A percentile compares a stretch with the other conserved stretches of the same genome.
Evolutionary conservation across 1,139 yeast genomes (phyloP).

Genomic region (Wickerhamomyces sp.): DNA sequence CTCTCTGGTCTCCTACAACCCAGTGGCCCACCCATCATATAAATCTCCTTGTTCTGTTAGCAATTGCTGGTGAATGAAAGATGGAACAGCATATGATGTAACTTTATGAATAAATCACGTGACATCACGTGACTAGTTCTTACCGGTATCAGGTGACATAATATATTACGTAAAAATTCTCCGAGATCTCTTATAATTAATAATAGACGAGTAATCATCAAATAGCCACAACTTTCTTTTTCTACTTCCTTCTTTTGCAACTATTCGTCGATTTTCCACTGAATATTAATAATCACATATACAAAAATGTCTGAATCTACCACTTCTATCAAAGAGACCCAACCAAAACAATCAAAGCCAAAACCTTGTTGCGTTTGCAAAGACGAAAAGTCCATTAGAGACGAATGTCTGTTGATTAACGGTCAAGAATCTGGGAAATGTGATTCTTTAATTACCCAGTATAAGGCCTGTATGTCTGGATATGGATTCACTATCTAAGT

Average conservation of each 20-base stretch:
- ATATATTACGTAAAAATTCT: too few species aligned
- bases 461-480: conserved; percentile 88
- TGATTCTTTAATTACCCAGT: conserved; percentile 59
- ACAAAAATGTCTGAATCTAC: conserved; percentile 9
- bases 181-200: too few species aligned
- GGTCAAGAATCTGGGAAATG: conserved; percentile 88
- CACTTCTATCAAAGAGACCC: conserved; percentile 2
- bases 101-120: not conserved
- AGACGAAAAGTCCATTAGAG: conserved; percentile 77
- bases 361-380: conserved; percentile 97
- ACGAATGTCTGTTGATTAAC: conserved; percentile 76
- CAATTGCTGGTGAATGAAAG: too few species aligned
- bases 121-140: not conserved
- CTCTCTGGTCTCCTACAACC: too few species aligned
- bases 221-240: too few species aligned
- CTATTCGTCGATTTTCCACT: too few species aligned
- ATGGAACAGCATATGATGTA: too few species aligned
- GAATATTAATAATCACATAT: not conserved
- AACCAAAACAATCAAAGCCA: conserved; percentile 40
- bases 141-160: not conserved
- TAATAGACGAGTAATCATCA: too few species aligned
- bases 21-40: too few species aligned
- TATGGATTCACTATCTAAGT: conserved; percentile 62
- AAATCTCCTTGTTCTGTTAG: not conserved
- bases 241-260: too few species aligned